phyloP scores from a whole-genome alignment of 768 basidiomycete genomes.

The Terana coerulea region DNA sequence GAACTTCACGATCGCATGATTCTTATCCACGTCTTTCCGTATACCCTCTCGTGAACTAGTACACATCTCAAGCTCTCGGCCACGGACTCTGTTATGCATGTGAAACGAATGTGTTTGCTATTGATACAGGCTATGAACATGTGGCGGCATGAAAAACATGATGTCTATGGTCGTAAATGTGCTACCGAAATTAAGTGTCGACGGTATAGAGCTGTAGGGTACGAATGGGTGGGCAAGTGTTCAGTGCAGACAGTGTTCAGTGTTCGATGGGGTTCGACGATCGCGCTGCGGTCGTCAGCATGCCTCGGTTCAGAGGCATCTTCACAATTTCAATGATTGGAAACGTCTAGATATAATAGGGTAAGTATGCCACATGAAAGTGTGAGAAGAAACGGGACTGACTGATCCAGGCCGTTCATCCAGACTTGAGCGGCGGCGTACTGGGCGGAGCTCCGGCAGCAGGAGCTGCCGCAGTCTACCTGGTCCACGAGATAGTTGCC shows the following conservation, averaged over 20 bases:
- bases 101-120: too few species aligned
- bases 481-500: constrained; percentile 4
- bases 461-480: constrained; percentile 10
- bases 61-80: too few species aligned
- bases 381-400: neutral
- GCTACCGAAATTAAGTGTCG: too few species aligned
- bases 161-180: too few species aligned
- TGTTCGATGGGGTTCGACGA: neutral
- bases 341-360: neutral
- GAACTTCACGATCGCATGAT: constrained; percentile 47
- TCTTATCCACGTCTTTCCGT: neutral
- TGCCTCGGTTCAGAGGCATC: neutral
- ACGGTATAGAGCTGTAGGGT: too few species aligned
- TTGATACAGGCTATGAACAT: too few species aligned
- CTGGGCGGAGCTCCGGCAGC: constrained; percentile 8
- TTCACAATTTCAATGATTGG: constrained; percentile 6
- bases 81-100: too few species aligned
- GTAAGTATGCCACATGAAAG: neutral
- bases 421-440: constrained; percentile 4
- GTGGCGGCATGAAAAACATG: too few species aligned
- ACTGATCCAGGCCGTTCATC: constrained; percentile 12
- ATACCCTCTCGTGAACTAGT: too few species aligned
- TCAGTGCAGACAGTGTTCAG: too few species aligned
- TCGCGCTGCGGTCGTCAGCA: neutral
- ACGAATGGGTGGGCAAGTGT: too few species aligned